A percentile compares a stretch with the other conserved stretches of the same genome.
Conservation (phyloP, 139 green algal genomes). For the Raphidocelis subcapitata region DNA sequence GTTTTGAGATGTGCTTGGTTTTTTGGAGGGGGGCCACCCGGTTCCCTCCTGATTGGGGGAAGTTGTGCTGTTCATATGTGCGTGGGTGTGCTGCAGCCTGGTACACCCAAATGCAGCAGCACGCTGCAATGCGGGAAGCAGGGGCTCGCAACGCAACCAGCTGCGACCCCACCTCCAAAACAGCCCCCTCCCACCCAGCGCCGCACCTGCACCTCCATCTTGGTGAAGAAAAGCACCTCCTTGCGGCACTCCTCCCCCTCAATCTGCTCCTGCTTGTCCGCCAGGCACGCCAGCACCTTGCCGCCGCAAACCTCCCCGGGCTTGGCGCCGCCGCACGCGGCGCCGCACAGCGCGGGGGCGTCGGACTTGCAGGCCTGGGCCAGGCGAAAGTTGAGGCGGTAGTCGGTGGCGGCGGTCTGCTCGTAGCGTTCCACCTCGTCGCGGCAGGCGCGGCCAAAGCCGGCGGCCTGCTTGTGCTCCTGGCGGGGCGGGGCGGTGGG, state of each 20-base stretch:
- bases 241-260: constrained; percentile 63
- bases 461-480: constrained; percentile 59
- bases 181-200: neutral
- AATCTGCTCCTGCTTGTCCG: constrained; percentile 69
- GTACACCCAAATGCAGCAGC: too few relatives aligned
- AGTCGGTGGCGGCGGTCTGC: constrained; percentile 63
- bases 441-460: constrained; percentile 73
- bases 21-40: too few relatives aligned
- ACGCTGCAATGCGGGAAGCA: too few relatives aligned
- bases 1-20: too few relatives aligned
- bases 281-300: constrained; percentile 77
- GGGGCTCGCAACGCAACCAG: too few relatives aligned
- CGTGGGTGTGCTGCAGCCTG: too few relatives aligned
- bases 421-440: constrained; percentile 63
- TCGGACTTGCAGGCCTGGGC: constrained; percentile 67
- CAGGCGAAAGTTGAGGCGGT: constrained; percentile 85
- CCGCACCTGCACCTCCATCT: constrained; percentile 65
- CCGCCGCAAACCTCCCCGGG: constrained; percentile 58
- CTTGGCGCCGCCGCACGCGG: constrained; percentile 51
- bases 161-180: neutral
- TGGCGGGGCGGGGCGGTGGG: constrained; percentile 29
- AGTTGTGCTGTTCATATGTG: too few relatives aligned
- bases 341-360: constrained; percentile 57
- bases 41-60: too few relatives aligned
- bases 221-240: constrained; percentile 79